Conservation (phyloP, 129 eudicot genomes). For the Lactuca saligna region DNA sequence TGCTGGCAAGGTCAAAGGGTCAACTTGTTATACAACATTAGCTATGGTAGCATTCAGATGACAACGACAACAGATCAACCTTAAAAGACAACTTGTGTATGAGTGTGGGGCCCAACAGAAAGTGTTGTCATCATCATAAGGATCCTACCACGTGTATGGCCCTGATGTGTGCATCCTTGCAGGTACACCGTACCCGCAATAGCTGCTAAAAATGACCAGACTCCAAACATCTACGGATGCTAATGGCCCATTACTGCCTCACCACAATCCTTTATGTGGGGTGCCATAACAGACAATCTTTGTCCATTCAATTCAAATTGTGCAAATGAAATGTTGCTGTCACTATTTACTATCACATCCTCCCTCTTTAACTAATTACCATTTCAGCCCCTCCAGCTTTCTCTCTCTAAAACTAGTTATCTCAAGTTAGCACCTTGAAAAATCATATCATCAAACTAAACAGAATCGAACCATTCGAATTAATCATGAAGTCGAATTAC, state of each 20-base stretch:
- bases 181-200: conserved; percentile 30
- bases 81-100: conserved; percentile 33
- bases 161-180: conserved; percentile 20
- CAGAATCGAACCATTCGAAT: not conserved
- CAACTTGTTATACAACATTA: conserved; percentile 13
- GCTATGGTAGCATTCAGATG: conserved; percentile 20
- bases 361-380: not conserved
- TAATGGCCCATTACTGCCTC: conserved; percentile 32
- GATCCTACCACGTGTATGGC: conserved; percentile 40
- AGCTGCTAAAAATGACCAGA: conserved; percentile 8
- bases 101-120: conserved; percentile 19
- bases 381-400: conserved; percentile 10
- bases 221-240: conserved; percentile 33
- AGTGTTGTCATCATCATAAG: conserved; percentile 33
- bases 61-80: conserved; percentile 43
- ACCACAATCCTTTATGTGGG: conserved; percentile 33
- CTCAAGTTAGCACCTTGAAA: not conserved
- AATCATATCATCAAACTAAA: not conserved
- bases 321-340: conserved; percentile 16
- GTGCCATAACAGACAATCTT: conserved; percentile 30
- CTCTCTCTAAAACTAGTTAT: not conserved
- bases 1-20: conserved; percentile 31
- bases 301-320: conserved; percentile 20
- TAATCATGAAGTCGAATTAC: not conserved
- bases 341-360: conserved; percentile 3